phyloP scores from a whole-genome alignment of 371 early-diverging fungal genomes.

The Circinella minor region DNA sequence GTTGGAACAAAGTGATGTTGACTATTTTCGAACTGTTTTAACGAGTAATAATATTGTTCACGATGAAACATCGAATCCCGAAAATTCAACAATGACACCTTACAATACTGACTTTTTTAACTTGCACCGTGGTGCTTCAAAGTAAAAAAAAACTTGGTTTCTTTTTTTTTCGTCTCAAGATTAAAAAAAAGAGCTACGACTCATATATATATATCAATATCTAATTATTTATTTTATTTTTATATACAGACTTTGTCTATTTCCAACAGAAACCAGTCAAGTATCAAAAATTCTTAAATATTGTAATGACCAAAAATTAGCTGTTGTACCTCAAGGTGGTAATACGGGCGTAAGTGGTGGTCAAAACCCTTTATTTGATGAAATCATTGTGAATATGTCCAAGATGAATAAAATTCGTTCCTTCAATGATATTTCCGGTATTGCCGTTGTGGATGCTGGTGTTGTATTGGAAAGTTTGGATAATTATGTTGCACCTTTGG shows the following conservation, averaged over 20 bases:
- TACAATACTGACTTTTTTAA: constrained; percentile 87
- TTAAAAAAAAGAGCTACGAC: not conserved
- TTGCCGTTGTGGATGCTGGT: constrained; percentile 86
- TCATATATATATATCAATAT: not conserved
- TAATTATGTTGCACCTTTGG: constrained; percentile 72
- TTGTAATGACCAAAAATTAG: constrained; percentile 78
- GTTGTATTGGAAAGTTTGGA: constrained; percentile 86
- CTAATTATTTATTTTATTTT: not conserved
- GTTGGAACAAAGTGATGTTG: constrained; percentile 51
- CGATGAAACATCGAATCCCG: constrained; percentile 13
- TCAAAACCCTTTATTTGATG: constrained; percentile 89
- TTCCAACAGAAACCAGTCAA: constrained; percentile 79
- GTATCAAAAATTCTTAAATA: constrained; percentile 80
- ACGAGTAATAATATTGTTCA: constrained; percentile 30
- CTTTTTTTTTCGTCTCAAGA: no score
- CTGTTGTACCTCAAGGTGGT: constrained; percentile 95
- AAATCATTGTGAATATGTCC: constrained; percentile 78
- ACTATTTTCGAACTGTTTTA: constrained; percentile 55
- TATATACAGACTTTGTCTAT: constrained; percentile 47
- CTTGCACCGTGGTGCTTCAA: constrained; percentile 79
- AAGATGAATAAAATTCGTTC: constrained; percentile 76
- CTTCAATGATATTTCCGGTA: constrained; percentile 80
- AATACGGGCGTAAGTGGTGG: constrained; percentile 91
- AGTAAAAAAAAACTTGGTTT: not conserved
- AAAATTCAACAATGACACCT: constrained; percentile 35